A percentile compares a stretch with the other conserved stretches of the same genome.
Conservation (phyloP, 2,329 filamentous ascomycete species). For the Fusarium sacchari region DNA sequence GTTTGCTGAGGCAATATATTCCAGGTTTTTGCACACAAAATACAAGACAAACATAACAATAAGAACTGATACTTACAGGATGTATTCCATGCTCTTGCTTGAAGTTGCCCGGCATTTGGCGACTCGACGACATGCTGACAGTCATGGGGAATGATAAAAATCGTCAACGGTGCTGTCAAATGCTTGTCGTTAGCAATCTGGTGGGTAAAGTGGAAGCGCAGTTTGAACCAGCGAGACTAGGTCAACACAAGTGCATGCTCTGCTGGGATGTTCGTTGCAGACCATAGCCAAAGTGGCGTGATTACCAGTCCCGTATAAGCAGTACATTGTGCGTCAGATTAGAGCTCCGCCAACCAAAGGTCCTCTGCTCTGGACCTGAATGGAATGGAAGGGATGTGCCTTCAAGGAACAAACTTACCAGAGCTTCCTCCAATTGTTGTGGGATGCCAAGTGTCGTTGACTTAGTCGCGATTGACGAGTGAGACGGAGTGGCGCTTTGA, state of each 20-base stretch:
- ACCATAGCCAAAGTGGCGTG: conserved; percentile 35
- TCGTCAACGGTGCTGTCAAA: conserved; percentile 23
- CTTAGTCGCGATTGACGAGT: background rate
- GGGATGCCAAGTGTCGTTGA: conserved; percentile 21
- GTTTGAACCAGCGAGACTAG: background rate
- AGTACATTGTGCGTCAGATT: conserved; percentile 32
- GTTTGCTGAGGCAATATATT: background rate
- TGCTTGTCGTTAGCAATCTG: conserved; percentile 33
- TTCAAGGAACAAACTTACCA: conserved; percentile 32
- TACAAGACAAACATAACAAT: background rate
- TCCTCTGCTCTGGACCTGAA: conserved; percentile 19
- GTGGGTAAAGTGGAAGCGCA: conserved; percentile 10
- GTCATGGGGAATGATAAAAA: conserved; percentile 34
- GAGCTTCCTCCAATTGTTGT: conserved; percentile 14
- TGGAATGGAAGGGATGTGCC: conserved; percentile 28
- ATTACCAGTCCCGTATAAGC: conserved; percentile 37
- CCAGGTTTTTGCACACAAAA: background rate
- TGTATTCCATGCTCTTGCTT: conserved; percentile 46
- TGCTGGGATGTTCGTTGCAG: conserved; percentile 39
- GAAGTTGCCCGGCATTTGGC: conserved; percentile 44
- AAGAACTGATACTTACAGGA: conserved; percentile 42
- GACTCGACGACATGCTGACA: conserved; percentile 45
- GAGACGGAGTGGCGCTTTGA: background rate
- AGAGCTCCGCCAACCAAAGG: background rate
- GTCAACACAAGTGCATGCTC: conserved; percentile 4